phyloP scores from a whole-genome alignment of 305 asterid genomes.

The Fraxinus platypoda region DNA sequence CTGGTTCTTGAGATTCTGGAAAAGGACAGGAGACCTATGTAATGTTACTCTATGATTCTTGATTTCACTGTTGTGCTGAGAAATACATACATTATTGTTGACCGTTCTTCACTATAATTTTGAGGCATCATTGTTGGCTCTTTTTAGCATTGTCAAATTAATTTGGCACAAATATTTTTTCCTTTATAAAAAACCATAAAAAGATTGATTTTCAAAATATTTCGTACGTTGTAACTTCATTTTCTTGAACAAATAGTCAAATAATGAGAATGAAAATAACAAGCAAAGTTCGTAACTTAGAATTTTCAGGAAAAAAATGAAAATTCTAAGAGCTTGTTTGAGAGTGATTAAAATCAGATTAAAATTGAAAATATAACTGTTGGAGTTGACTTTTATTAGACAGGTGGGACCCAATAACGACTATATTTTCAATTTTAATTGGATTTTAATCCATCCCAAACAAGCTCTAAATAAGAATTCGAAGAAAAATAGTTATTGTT shows the following conservation, averaged over 20 bases:
- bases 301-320: neutral
- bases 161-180: too few species aligned
- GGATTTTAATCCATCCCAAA: too few species aligned
- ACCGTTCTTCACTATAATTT: neutral
- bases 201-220: too few species aligned
- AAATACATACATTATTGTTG: neutral
- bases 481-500: neutral
- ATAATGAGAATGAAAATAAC: neutral
- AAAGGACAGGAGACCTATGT: slow-evolving; percentile 33
- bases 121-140: neutral
- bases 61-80: neutral
- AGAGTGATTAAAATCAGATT: too few species aligned
- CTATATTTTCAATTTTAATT: too few species aligned
- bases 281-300: neutral
- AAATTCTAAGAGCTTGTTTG: too few species aligned
- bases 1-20: slow-evolving; percentile 26
- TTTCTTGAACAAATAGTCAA: neutral
- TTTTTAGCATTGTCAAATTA: too few species aligned
- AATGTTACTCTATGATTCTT: neutral
- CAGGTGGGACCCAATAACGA: too few species aligned
- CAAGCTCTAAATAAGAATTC: neutral
- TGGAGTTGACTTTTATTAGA: too few species aligned
- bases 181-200: too few species aligned
- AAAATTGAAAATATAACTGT: too few species aligned
- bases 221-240: too few species aligned